These are phyloP conservation scores for Cryptococcus floricola DNA, from an alignment of 1,284 basidiomycete genomes.

Conservation along the genomic window DNA sequence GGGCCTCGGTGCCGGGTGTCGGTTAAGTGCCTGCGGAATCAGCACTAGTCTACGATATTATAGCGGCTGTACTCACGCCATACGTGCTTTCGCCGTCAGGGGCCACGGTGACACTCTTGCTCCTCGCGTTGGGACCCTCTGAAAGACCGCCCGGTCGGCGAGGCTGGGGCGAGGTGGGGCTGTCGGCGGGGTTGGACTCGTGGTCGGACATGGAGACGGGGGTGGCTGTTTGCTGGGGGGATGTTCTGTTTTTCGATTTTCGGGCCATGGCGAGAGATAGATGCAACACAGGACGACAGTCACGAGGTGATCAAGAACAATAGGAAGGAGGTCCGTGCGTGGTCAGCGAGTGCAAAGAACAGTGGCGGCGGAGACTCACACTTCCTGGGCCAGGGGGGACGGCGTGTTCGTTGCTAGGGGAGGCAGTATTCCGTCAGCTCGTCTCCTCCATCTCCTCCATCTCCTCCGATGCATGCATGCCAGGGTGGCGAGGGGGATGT, in stretches of 20 bases:
- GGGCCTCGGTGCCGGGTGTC: conserved; percentile 37
- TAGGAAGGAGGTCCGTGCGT: background rate
- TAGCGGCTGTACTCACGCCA: conserved; percentile 59
- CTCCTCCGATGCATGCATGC: no score
- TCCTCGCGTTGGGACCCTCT: conserved; percentile 61
- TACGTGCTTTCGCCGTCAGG: conserved; percentile 63
- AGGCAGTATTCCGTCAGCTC: no score
- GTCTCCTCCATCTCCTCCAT: no score
- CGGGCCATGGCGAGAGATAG: background rate
- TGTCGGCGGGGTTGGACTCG: conserved; percentile 12
- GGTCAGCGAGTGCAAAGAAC: background rate
- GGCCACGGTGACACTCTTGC: conserved; percentile 68
- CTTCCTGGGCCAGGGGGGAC: background rate
- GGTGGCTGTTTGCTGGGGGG: conserved; percentile 20
- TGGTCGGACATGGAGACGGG: conserved; percentile 24
- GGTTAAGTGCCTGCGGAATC: conserved; percentile 46
- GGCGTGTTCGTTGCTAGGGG: background rate
- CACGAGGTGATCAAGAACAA: no score
- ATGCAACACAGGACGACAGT: background rate
- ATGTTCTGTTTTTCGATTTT: background rate
- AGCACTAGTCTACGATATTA: background rate
- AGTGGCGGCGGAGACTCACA: background rate
- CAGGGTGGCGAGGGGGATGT: no score
- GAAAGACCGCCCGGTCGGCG: conserved; percentile 34
- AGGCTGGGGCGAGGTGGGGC: conserved; percentile 10